Evolutionary conservation across 1,139 yeast species (phyloP).

Genomic region (Hyphopichia fennica): DNA sequence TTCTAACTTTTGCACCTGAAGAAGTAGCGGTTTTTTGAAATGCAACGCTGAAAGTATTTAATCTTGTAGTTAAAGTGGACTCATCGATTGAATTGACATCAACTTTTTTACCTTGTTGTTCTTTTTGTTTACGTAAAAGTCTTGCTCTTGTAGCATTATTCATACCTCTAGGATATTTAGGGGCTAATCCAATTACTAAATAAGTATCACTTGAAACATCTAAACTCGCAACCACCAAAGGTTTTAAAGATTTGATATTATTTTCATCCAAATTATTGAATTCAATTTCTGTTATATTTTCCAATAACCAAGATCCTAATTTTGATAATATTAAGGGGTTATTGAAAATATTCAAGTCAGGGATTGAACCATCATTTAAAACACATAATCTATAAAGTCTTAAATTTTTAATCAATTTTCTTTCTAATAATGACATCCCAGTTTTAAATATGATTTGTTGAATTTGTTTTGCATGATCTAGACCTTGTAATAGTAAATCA

Average conservation of each 20-base stretch:
- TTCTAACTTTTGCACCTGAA: conserved; percentile 85
- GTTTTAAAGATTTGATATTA: conserved; percentile 55
- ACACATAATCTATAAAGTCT: conserved; percentile 84
- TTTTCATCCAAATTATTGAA: conserved; percentile 29
- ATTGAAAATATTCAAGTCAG: conserved; percentile 72
- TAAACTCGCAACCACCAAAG: conserved; percentile 85
- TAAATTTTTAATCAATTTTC: conserved; percentile 75
- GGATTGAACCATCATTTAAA: conserved; percentile 75
- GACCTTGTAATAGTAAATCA: conserved; percentile 65
- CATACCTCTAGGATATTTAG: conserved; percentile 70
- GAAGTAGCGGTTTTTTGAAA: conserved; percentile 82
- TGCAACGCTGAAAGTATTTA: conserved; percentile 85
- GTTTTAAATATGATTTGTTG: conserved; percentile 87
- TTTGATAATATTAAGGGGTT: conserved; percentile 86
- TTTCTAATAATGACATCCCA: conserved; percentile 85
- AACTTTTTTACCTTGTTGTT: conserved; percentile 20
- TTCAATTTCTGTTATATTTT: conserved; percentile 82
- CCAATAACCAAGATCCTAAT: conserved; percentile 88
- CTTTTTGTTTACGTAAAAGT: conserved; percentile 29
- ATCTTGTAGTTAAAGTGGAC: conserved; percentile 34
- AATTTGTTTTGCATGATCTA: conserved; percentile 74
- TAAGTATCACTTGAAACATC: conserved; percentile 77
- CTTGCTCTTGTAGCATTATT: conserved; percentile 46
- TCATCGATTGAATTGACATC: conserved; percentile 6
- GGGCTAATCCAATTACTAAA: conserved; percentile 87